Base-by-base conservation (phyloP, 2,329 filamentous ascomycete species). In the Arthroderma uncinatum region DNA sequence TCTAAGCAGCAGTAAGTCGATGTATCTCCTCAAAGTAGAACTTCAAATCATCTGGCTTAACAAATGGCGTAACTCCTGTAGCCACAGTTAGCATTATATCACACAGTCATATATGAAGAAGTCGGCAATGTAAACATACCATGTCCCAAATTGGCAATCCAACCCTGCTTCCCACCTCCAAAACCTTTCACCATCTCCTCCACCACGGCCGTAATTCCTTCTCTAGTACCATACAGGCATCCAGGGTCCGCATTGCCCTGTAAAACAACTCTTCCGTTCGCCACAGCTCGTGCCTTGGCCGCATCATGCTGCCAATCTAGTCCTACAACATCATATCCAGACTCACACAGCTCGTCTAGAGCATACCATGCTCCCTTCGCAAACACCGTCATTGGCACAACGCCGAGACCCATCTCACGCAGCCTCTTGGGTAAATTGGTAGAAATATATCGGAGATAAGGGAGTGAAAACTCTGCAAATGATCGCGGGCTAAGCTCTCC, bases 311-410 rank as follows among this genome's bases (percentile, higher is more conserved):
- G 78, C 93, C 93, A 98, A 74, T 98, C 93, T 63, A 98, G 78
- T 4, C 93, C 89, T 57, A 98, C 87, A 37, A 96, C 89, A 67
- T 97, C 82, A 76, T 97, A 98, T 40, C 90, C 91, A 14, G 91
- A 82, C 66, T 90, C 78, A 75, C 91, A 96, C 19, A 93, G 81
- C 33, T 87, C 84, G 64, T 96, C 88, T 53, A 98, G 79, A 2
- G 90, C 89, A 72, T 95, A 93, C 88, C 93, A 97, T 9, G 93
- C 92, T 9, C 93, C 93, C 77, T 98, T 98, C 36, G 93, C 90
- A 71, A 98, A 98, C 23, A 97, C 90, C 4, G 91, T 94, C 91
- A 97, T 96, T 2, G 93, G 93, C 2, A 98, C 92, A 9, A 77
- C 79, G 58, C 91, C 87, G 55, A 92, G 74, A 0, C 84, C 84